Evolutionary conservation across 768 basidiomycete species (phyloP), one percentile per base, ranked within the genome.

Genomic region (Postia placenta): DNA sequence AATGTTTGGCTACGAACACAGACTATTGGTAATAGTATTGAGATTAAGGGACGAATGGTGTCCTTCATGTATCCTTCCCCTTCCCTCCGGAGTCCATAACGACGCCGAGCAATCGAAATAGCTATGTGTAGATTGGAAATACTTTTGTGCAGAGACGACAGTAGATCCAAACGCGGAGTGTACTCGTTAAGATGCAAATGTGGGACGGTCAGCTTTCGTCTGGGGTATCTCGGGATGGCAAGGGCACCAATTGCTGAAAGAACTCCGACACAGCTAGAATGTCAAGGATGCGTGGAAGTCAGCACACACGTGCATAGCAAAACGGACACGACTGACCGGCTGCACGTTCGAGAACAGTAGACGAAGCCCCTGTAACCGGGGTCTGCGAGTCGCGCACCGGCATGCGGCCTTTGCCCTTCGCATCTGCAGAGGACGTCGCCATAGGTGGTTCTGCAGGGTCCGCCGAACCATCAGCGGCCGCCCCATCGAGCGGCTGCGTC

Each of bases 221-320:
- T 39, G 38, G 38, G 19, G 38, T 17, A 19, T 39, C 38, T 17
- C 20, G 38, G 12, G 35, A 17, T 14, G 45, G 45, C 36, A 47
- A 22, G 17, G 45, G 45, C n/a, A 37, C 7, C 22, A 47, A 15
- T 14, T 39, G n/a, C 22, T 36, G 14, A 20, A 47, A 37, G 22
- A 47, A 47, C 22, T 38, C 33, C 35, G 37, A 36, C 35, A 47
- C 45, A n/a, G 45, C 45, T 47, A 37, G 3, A 37, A 46, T 35
- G 44, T 11, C 9, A 45, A 4, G 24, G 19, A 45, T 23, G 30
- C 11, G 28, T 33, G 44, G 23, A 41, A n/a, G n/a, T 26, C 40
- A 28, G 25, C 24, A 44, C 38, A 7, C 35, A 9, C 45, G 12
- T 9, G 7, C 43, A 28, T 30, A n/a, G 12, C 26, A 14, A 27